Percentiles rank a stretch among this genome's conserved stretches.
phyloP scores from a whole-genome alignment of 179 eudicot genomes.

The Camellia oleifera region DNA sequence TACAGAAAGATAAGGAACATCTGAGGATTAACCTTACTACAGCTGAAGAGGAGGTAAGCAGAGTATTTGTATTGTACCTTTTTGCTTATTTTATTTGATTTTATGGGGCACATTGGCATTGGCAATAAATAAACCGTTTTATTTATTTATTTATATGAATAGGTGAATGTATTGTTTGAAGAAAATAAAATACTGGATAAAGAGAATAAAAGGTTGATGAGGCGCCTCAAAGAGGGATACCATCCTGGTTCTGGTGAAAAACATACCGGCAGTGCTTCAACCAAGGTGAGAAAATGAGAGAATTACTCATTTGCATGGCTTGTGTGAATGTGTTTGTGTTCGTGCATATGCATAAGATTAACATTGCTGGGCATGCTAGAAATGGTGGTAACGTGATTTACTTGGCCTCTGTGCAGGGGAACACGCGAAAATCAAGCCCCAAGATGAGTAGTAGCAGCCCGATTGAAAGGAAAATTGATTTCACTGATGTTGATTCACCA shows the following conservation, averaged over 20 bases:
- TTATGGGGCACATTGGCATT: background rate
- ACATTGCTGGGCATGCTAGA: background rate
- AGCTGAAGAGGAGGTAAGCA: constrained; percentile 93
- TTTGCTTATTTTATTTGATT: background rate
- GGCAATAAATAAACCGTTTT: background rate
- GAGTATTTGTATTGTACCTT: background rate
- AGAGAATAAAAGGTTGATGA: constrained; percentile 63
- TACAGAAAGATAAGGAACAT: constrained; percentile 75
- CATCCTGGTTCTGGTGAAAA: constrained; percentile 60
- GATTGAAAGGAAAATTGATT: constrained; percentile 53
- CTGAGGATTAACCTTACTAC: constrained; percentile 61
- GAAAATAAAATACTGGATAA: constrained; percentile 53
- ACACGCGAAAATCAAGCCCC: constrained; percentile 70
- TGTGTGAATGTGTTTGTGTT: background rate
- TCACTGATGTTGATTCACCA: constrained; percentile 41
- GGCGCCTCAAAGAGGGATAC: constrained; percentile 45
- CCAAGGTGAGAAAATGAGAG: constrained; percentile 48
- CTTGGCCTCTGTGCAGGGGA: constrained; percentile 42
- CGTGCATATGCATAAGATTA: background rate
- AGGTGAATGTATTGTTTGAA: constrained; percentile 66
- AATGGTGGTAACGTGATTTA: background rate
- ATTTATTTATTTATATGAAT: background rate
- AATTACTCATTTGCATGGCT: background rate
- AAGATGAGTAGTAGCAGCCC: constrained; percentile 47
- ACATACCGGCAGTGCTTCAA: constrained; percentile 40